Base-by-base conservation (phyloP, 208 protist genomes). In the Giardia duodenalis region DNA sequence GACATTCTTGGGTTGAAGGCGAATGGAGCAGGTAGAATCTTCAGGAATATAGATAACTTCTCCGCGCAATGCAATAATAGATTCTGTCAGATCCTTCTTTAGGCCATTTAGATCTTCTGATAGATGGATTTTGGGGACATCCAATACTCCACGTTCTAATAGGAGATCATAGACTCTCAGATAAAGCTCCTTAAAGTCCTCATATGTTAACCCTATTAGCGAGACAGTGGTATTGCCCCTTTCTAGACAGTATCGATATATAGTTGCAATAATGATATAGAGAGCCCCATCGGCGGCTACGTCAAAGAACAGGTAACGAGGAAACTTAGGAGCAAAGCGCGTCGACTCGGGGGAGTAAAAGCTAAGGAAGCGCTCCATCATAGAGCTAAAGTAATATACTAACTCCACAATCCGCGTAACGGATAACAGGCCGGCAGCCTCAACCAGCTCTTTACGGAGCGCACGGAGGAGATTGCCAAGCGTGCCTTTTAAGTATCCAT, bases 291-390 rank as follows among this genome's bases (percentile, higher is more conserved):
- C 86, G 22, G 4, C 42, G 19, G 4, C 86, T 3, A 44, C 42
- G 86, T 89, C 86, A 44, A 89, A 89, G 86, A 89, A 89, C 39
- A 89, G 4, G 44, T 46, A 89, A 4, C 86, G 86, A 46, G 86
- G 42, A 42, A 89, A 44, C 86, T 46, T 44, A n/a, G 86, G 86
- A 3, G 44, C 39, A 45, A 89, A 89, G 39, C 86, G 86, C 19
- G 39, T 45, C 22, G 22, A 4, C 86, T 89, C 22, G 4, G 4
- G 86, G 44, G 86, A 10, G 4, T 89, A 19, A 44, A 89, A 89
- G 4, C 22, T 46, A 10, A 89, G 86, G 19, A 89, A n/a, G 19
- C 4, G 86, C 86, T 46, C 42, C 39, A 89, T 89, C 4, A 10
- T 4, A 42, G 4, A 45, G 39, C 4, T 45, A 42, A 89, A 89